Percentiles rank a stretch among this genome's conserved stretches.
phyloP scores from a whole-genome alignment of 495 filamentous ascomycete genomes.

The Penicillium bialowiezense region DNA sequence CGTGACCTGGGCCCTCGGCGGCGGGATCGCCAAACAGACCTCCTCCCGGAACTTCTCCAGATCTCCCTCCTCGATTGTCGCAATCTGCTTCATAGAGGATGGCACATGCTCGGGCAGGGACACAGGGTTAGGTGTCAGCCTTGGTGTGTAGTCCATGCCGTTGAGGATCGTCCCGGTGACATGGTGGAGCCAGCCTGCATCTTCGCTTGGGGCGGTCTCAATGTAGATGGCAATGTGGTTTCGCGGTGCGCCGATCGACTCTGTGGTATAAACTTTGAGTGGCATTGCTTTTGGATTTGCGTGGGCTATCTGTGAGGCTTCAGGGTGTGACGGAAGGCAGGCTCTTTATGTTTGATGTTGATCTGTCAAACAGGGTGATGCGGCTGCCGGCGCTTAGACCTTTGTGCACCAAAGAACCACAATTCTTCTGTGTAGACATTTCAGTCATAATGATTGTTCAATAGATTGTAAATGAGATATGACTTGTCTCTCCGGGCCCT shows the following conservation, averaged over 20 bases:
- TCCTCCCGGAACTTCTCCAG: neutral
- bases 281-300: neutral
- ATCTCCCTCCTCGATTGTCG: constrained; percentile 6
- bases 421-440: too few species aligned
- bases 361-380: too few species aligned
- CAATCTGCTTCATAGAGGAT: constrained; percentile 5
- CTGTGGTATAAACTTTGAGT: constrained; percentile 5
- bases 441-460: too few species aligned
- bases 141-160: constrained; percentile 8
- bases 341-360: neutral
- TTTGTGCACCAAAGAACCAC: too few species aligned
- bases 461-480: too few species aligned
- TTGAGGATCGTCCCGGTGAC: constrained; percentile 12
- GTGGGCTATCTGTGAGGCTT: neutral
- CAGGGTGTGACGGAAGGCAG: neutral
- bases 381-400: neutral
- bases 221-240: constrained; percentile 14
- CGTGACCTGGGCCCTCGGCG: constrained; percentile 10
- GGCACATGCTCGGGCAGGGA: constrained; percentile 3
- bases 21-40: constrained; percentile 2
- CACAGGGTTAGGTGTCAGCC: constrained; percentile 1
- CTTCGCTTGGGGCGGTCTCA: constrained; percentile 5
- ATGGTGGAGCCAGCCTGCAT: constrained; percentile 6
- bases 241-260: constrained; percentile 1
- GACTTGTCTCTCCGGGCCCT: too few species aligned